A percentile compares a stretch with the other conserved stretches of the same genome.
Conservation (phyloP, 768 basidiomycete genomes). For the Leccinum aurantiacum region DNA sequence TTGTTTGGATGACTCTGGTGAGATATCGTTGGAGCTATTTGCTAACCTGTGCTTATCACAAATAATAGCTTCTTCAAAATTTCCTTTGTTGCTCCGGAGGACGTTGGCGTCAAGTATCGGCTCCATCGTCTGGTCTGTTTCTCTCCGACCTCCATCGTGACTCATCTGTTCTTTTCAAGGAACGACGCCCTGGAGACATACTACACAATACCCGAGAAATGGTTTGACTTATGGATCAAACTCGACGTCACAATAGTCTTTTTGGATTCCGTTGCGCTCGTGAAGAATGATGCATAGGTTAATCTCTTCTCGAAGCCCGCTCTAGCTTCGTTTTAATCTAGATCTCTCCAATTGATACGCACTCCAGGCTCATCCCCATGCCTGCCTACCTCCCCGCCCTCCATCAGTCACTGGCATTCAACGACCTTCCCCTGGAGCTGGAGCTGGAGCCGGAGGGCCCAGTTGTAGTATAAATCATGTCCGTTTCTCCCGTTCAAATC, state of each 20-base stretch:
- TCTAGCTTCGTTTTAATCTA: not conserved
- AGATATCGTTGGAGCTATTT: not conserved
- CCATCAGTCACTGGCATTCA: not conserved
- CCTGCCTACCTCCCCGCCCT: not conserved
- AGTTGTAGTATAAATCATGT: no score
- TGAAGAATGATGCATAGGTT: not conserved
- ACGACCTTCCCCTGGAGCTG: not conserved
- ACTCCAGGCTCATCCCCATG: not conserved
- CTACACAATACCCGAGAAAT: no score
- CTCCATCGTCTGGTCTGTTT: not conserved
- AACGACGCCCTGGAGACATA: not conserved
- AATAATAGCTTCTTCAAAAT: no score
- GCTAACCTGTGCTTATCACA: not conserved
- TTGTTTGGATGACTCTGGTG: not conserved
- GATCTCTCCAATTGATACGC: not conserved
- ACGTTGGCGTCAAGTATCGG: not conserved
- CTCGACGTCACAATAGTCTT: not conserved
- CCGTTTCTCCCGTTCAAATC: no score
- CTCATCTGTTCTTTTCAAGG: not conserved
- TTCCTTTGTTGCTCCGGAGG: not conserved
- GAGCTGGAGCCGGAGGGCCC: not conserved
- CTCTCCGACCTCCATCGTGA: conserved; percentile 4
- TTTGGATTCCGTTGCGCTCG: not conserved
- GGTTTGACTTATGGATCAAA: not conserved
- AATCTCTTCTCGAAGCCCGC: not conserved